phyloP scores from a whole-genome alignment of 768 basidiomycete genomes.

The Leccinum pellstonianum region DNA sequence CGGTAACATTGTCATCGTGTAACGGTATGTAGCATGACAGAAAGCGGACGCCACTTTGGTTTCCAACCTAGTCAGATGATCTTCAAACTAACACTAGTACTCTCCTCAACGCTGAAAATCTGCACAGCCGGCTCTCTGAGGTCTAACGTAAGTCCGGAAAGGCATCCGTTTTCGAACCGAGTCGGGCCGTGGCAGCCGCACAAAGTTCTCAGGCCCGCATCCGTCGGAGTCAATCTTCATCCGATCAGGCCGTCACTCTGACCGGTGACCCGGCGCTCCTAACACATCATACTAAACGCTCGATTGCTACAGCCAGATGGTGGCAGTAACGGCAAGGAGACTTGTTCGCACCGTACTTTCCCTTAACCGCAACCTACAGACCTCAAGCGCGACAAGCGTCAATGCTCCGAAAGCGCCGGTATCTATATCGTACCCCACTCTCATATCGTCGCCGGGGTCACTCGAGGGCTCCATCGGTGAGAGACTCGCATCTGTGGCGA shows the following conservation, averaged over 20 bases:
- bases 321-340: constrained; percentile 17
- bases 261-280: background rate
- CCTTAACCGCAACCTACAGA: constrained; percentile 13
- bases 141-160: too few species aligned
- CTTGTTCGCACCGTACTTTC: constrained; percentile 8
- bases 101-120: too few species aligned
- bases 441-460: constrained; percentile 52
- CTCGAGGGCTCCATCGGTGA: constrained; percentile 63
- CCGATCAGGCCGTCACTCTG: too few species aligned
- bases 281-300: background rate
- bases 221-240: too few species aligned
- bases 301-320: background rate
- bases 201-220: background rate
- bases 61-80: too few species aligned
- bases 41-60: too few species aligned
- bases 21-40: background rate
- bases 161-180: too few species aligned
- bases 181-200: background rate
- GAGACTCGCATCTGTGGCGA: constrained; percentile 8
- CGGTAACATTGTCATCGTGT: background rate
- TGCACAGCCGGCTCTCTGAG: too few species aligned
- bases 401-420: constrained; percentile 33
- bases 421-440: constrained; percentile 58
- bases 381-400: constrained; percentile 12
- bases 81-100: too few species aligned